Evolutionary conservation across 495 filamentous ascomycete species (phyloP).

Genomic region (Parathielavia appendiculata): DNA sequence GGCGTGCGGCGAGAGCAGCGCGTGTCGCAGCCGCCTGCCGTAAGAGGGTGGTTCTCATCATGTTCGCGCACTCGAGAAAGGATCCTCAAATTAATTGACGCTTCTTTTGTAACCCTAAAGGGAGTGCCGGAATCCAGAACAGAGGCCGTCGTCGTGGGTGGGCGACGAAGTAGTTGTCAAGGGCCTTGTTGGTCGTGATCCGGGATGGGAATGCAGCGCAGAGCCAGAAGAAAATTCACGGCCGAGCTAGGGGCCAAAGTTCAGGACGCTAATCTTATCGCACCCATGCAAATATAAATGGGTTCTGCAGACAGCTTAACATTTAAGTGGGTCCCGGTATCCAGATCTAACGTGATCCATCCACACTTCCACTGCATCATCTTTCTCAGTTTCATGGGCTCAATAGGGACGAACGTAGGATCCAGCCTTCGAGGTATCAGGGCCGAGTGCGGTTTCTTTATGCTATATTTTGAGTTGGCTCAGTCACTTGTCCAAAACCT

Average conservation of each 20-base stretch:
- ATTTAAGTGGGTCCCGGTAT: no score
- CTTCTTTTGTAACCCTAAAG: neutral
- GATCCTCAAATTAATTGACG: neutral
- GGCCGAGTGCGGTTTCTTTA: no score
- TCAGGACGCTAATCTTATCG: slow-evolving; percentile 17
- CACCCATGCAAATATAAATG: no score
- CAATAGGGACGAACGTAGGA: no score
- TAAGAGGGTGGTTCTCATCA: slow-evolving; percentile 31
- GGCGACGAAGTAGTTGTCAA: slow-evolving; percentile 4
- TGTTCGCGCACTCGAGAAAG: slow-evolving; percentile 12
- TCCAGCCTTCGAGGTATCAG: no score
- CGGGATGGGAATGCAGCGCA: slow-evolving; percentile 5
- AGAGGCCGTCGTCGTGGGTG: neutral
- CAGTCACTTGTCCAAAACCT: no score
- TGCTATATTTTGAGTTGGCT: no score
- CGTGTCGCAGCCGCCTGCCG: slow-evolving; percentile 29
- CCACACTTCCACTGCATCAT: no score
- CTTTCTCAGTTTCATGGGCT: no score
- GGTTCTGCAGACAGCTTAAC: no score
- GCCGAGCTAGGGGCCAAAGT: neutral
- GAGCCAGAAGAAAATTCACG: slow-evolving; percentile 17
- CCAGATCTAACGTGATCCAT: no score
- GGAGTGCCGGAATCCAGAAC: slow-evolving; percentile 1
- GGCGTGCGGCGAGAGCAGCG: slow-evolving; percentile 23
- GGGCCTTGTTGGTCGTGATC: neutral